A percentile compares a stretch with the other conserved stretches of the same genome.
phyloP scores from a whole-genome alignment of 176 grass and related monocot genomes.

The Oryza rufipogon region DNA sequence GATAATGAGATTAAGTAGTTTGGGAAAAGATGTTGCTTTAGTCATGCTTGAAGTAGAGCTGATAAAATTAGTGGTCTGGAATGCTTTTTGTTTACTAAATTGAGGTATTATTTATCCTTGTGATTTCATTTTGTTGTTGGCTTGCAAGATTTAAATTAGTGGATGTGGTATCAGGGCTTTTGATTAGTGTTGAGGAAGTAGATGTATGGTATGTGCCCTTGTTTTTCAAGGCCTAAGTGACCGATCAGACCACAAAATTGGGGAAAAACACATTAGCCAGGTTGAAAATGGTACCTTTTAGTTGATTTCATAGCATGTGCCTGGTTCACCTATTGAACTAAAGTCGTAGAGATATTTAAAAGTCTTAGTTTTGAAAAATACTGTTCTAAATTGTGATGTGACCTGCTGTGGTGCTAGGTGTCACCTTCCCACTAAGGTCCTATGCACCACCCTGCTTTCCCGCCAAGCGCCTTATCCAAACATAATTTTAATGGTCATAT shows the following conservation, averaged over 20 bases:
- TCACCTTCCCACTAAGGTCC: neutral
- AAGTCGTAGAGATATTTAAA: neutral
- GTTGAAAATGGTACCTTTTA: slow-evolving; percentile 19
- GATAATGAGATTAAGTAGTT: neutral
- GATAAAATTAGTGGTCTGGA: neutral
- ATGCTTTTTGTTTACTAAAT: neutral
- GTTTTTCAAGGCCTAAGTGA: neutral
- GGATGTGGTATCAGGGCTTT: neutral
- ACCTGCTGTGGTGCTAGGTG: neutral
- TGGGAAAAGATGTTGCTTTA: slow-evolving; percentile 7
- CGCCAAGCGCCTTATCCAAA: neutral
- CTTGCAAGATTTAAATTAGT: slow-evolving; percentile 4
- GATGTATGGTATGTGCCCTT: neutral
- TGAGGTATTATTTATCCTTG: neutral
- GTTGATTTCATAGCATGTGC: slow-evolving; percentile 13
- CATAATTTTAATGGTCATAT: neutral
- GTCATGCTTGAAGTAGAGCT: neutral
- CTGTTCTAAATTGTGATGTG: neutral
- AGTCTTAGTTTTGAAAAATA: slow-evolving; percentile 1
- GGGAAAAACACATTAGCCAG: neutral
- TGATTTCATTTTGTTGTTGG: neutral
- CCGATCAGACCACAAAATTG: neutral
- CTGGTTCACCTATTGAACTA: slow-evolving; percentile 1
- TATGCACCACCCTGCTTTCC: neutral
- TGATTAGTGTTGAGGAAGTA: slow-evolving; percentile 14